Percentiles rank a stretch among this genome's conserved stretches.
Conservation (phyloP, 495 filamentous ascomycete genomes). For the Penicillium turbatum region DNA sequence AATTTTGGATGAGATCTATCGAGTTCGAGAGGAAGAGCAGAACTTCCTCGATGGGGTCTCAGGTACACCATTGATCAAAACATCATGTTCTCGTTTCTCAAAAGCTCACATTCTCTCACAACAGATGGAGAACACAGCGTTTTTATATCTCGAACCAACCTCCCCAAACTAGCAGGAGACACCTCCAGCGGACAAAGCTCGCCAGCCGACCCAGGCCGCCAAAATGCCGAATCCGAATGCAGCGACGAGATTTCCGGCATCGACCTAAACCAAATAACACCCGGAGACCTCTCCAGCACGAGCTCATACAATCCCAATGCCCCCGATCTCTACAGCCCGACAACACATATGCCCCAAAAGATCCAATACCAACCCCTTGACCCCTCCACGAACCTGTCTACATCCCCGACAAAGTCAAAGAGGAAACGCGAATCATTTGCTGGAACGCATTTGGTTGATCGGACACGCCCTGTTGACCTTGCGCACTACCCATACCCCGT, state of each 20-base stretch:
- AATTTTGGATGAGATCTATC: constrained; percentile 62
- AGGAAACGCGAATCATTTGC: constrained; percentile 20
- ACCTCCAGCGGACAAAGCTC: constrained; percentile 14
- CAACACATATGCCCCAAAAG: neutral
- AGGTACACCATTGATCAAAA: constrained; percentile 38
- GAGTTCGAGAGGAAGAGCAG: constrained; percentile 59
- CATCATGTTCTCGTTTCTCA: neutral
- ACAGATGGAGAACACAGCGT: constrained; percentile 23
- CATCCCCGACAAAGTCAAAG: constrained; percentile 17
- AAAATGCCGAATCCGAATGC: neutral
- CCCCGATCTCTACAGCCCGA: neutral
- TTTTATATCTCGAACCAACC: constrained; percentile 31
- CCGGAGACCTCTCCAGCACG: neutral
- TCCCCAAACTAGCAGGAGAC: constrained; percentile 26
- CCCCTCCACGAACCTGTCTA: neutral
- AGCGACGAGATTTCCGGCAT: constrained; percentile 1
- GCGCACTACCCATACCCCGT: constrained; percentile 14
- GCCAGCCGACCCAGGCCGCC: constrained; percentile 7
- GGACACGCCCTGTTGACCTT: constrained; percentile 15
- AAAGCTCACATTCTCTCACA: neutral
- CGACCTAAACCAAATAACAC: neutral
- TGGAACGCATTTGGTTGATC: constrained; percentile 14
- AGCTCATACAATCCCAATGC: neutral
- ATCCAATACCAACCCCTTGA: neutral
- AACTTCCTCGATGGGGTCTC: constrained; percentile 51